phyloP scores from a whole-genome alignment of 1,284 basidiomycete genomes.

The Pyrrhoderma noxium region DNA sequence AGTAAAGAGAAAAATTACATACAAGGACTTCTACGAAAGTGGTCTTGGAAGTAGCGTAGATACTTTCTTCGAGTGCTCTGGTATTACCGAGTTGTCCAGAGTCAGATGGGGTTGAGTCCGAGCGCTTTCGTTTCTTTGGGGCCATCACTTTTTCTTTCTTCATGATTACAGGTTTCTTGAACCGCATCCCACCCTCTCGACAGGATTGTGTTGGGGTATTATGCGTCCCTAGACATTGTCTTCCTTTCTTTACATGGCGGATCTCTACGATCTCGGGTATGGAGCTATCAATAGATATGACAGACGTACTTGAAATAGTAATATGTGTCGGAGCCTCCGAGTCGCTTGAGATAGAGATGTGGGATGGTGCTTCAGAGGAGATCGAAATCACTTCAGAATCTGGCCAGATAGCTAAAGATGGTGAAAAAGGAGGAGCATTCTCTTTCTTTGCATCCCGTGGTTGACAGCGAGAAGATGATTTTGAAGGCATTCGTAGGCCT shows the following conservation, averaged over 20 bases:
- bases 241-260: constrained; percentile 5
- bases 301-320: constrained; percentile 1
- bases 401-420: neutral
- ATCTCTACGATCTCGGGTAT: neutral
- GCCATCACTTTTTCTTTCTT: too few relatives aligned
- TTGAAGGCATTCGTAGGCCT: too few relatives aligned
- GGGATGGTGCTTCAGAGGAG: constrained; percentile 9
- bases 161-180: too few relatives aligned
- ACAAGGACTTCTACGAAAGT: neutral
- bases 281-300: neutral
- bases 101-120: constrained; percentile 1
- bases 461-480: neutral
- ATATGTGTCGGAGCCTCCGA: constrained; percentile 9
- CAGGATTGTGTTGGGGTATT: too few relatives aligned
- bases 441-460: constrained; percentile 12
- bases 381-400: constrained; percentile 12
- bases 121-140: constrained; percentile 7
- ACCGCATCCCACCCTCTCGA: too few relatives aligned
- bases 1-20: neutral
- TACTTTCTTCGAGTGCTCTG: constrained; percentile 7
- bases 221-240: neutral
- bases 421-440: constrained; percentile 11
- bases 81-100: constrained; percentile 3
- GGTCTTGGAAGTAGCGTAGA: constrained; percentile 4
- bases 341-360: constrained; percentile 10